These are phyloP conservation scores for Rhizopogon rudus DNA, from an alignment of 768 basidiomycete genomes.

Conservation along the genomic window DNA sequence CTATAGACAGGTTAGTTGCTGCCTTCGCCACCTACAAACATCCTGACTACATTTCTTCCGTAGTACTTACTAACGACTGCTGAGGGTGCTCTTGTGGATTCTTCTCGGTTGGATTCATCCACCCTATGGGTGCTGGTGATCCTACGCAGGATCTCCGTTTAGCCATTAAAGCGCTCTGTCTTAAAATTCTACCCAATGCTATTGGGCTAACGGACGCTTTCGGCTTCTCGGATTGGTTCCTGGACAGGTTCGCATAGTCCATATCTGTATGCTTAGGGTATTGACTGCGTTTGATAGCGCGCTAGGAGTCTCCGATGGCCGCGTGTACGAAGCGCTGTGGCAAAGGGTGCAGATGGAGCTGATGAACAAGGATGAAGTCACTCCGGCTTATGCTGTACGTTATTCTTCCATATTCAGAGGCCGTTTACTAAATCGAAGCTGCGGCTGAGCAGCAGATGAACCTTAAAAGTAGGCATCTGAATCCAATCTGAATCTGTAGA, in stretches of 20 bases:
- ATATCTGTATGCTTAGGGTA: background rate
- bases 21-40: background rate
- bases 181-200: conserved; percentile 53
- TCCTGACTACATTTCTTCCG: background rate
- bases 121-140: conserved; percentile 27
- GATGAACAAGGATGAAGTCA: conserved; percentile 46
- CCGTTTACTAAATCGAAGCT: conserved; percentile 10
- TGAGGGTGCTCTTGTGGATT: conserved; percentile 55
- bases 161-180: conserved; percentile 44
- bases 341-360: conserved; percentile 53
- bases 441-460: conserved; percentile 15
- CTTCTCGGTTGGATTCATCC: conserved; percentile 48
- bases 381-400: conserved; percentile 52
- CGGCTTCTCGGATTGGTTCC: conserved; percentile 70
- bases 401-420: background rate
- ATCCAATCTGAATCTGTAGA: background rate
- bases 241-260: conserved; percentile 66
- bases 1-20: conserved; percentile 23
- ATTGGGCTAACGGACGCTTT: conserved; percentile 72
- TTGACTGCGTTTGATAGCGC: conserved; percentile 34
- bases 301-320: conserved; percentile 58
- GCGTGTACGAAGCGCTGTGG: conserved; percentile 67
- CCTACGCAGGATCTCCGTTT: conserved; percentile 44
- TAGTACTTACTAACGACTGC: conserved; percentile 59
- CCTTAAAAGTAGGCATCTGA: background rate